These are phyloP conservation scores for Cyberlindnera mycetangii DNA, from an alignment of 805 yeast species.

Conservation along the genomic window DNA sequence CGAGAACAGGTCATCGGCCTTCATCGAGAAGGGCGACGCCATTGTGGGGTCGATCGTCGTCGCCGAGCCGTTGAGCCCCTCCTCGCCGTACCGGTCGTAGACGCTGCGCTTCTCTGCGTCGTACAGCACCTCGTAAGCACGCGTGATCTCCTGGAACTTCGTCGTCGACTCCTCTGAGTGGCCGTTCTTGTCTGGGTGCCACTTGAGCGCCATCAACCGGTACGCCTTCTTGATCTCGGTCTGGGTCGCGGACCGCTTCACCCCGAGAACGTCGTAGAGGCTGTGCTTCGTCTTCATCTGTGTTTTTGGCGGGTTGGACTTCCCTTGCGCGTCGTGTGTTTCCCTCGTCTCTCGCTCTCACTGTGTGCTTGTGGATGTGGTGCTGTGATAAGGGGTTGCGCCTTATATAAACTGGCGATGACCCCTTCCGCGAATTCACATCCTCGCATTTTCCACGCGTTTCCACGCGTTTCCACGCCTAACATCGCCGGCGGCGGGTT, in stretches of 20 bases:
- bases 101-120: conserved; percentile 82
- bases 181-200: conserved; percentile 82
- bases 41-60: conserved; percentile 23
- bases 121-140: conserved; percentile 79
- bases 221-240: conserved; percentile 54
- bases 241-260: conserved; percentile 42
- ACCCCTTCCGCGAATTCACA: too few relatives aligned
- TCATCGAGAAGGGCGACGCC: conserved; percentile 14
- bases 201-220: conserved; percentile 59
- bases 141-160: conserved; percentile 84
- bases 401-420: too few relatives aligned
- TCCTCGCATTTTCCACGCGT: not conserved
- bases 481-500: not conserved
- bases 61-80: conserved; percentile 72
- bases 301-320: too few relatives aligned
- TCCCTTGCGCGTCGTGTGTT: too few relatives aligned
- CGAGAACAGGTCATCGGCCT: conserved; percentile 30
- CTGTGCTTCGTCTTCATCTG: not conserved
- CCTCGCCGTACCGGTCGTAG: conserved; percentile 88
- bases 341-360: too few relatives aligned
- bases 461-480: not conserved
- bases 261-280: conserved; percentile 57
- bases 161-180: conserved; percentile 84
- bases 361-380: too few relatives aligned
- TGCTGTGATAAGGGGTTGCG: too few relatives aligned